Percentiles rank a stretch among this genome's conserved stretches.
Conservation (phyloP, 306 rosid species). For the Clitoria ternatea region DNA sequence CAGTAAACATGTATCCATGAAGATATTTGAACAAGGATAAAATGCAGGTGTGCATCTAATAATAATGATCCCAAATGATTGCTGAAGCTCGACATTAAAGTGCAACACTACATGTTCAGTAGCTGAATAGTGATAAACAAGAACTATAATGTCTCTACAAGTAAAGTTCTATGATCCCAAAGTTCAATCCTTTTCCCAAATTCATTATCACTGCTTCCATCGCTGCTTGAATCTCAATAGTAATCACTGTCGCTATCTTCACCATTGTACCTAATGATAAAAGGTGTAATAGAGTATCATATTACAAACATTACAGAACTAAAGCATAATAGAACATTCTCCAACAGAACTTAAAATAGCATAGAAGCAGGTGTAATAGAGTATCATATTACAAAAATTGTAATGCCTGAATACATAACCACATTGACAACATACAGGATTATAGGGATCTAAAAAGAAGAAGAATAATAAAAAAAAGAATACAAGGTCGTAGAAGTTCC, state of each 20-base stretch:
- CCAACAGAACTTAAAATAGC: background rate
- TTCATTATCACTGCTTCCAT: conserved; percentile 77
- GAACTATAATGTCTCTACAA: background rate
- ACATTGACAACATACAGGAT: background rate
- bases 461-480: background rate
- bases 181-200: conserved; percentile 36
- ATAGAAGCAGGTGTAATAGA: background rate
- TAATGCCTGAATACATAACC: background rate
- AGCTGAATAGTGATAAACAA: background rate
- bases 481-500: background rate
- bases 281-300: conserved; percentile 18
- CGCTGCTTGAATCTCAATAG: conserved; percentile 74
- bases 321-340: background rate
- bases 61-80: background rate
- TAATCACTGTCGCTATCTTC: conserved; percentile 65
- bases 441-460: background rate
- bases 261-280: conserved; percentile 42
- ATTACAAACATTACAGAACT: conserved; percentile 15
- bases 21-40: background rate
- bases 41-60: background rate
- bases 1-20: no score
- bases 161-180: conserved; percentile 36
- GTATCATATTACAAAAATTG: background rate
- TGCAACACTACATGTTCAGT: background rate
- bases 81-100: background rate